These are phyloP conservation scores for Proliferodiscus dingleyae DNA, from an alignment of 2,329 filamentous ascomycete genomes.

Conservation along the genomic window DNA sequence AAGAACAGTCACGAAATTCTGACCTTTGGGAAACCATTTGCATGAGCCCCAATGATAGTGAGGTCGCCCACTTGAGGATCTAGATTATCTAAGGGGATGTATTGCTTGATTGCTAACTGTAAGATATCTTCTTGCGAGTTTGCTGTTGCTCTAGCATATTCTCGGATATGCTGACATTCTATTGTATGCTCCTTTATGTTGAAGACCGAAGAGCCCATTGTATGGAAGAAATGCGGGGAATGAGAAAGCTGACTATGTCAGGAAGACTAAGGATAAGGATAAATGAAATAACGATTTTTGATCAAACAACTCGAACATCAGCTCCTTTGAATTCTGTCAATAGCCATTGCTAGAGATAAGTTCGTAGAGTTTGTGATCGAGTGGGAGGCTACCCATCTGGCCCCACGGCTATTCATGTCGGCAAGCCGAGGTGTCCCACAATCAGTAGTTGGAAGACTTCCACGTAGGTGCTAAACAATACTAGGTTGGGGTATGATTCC, in stretches of 20 bases:
- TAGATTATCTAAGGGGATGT: conserved; percentile 68
- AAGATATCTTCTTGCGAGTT: conserved; percentile 70
- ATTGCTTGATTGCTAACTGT: conserved; percentile 77
- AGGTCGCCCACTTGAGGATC: conserved; percentile 68
- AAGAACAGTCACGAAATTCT: background rate
- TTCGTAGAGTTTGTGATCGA: background rate
- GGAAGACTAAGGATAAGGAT: background rate
- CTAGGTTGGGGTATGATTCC: no score
- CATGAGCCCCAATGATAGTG: conserved; percentile 81
- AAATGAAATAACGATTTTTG: background rate
- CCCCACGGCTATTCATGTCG: conserved; percentile 1
- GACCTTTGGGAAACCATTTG: conserved; percentile 90
- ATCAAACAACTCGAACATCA: background rate
- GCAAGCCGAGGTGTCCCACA: conserved; percentile 3
- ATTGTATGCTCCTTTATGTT: conserved; percentile 69
- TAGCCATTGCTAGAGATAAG: background rate
- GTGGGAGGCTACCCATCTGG: no score
- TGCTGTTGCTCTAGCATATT: conserved; percentile 70
- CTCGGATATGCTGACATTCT: conserved; percentile 72
- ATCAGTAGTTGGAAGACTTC: background rate
- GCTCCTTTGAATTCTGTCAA: no score
- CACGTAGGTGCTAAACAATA: background rate
- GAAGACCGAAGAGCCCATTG: conserved; percentile 42
- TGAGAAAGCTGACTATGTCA: background rate
- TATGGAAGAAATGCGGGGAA: conserved; percentile 15